Evolutionary conservation across 1,284 basidiomycete genomes (phyloP).

Genomic region (Phellinidium pouzarii): DNA sequence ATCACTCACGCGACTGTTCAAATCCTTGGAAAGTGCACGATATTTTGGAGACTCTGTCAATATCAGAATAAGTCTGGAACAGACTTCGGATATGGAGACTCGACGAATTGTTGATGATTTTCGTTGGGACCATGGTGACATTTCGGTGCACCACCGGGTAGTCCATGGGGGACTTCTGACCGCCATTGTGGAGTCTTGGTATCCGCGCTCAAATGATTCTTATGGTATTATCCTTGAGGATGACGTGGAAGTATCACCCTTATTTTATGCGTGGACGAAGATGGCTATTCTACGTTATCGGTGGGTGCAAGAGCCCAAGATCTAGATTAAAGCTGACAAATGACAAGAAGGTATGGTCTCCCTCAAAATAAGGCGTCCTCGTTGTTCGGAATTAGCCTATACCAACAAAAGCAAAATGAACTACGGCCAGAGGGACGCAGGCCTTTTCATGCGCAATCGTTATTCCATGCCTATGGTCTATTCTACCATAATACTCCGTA

Average conservation of each 20-base stretch:
- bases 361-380: slow-evolving; percentile 32
- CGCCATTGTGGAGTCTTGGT: slow-evolving; percentile 83
- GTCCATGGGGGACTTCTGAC: slow-evolving; percentile 70
- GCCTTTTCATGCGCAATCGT: slow-evolving; percentile 54
- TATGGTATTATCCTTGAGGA: slow-evolving; percentile 79
- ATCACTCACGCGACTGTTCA: slow-evolving; percentile 62
- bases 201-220: slow-evolving; percentile 61
- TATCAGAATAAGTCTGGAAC: slow-evolving; percentile 68
- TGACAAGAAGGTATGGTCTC: slow-evolving; percentile 47
- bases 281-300: slow-evolving; percentile 68
- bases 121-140: slow-evolving; percentile 52
- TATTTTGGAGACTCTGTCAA: slow-evolving; percentile 64
- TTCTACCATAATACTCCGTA: slow-evolving; percentile 55
- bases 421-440: slow-evolving; percentile 61
- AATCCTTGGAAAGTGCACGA: slow-evolving; percentile 49
- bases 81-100: slow-evolving; percentile 60
- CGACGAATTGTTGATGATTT: slow-evolving; percentile 43
- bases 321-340: neutral
- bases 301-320: slow-evolving; percentile 31
- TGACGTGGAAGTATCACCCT: slow-evolving; percentile 74
- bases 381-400: slow-evolving; percentile 75
- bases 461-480: slow-evolving; percentile 43
- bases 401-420: slow-evolving; percentile 77
- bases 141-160: slow-evolving; percentile 62
- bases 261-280: slow-evolving; percentile 81